A percentile compares a stretch with the other conserved stretches of the same genome.
Conservation (phyloP, 495 filamentous ascomycete species). For the Astrocystis sublimbata region DNA sequence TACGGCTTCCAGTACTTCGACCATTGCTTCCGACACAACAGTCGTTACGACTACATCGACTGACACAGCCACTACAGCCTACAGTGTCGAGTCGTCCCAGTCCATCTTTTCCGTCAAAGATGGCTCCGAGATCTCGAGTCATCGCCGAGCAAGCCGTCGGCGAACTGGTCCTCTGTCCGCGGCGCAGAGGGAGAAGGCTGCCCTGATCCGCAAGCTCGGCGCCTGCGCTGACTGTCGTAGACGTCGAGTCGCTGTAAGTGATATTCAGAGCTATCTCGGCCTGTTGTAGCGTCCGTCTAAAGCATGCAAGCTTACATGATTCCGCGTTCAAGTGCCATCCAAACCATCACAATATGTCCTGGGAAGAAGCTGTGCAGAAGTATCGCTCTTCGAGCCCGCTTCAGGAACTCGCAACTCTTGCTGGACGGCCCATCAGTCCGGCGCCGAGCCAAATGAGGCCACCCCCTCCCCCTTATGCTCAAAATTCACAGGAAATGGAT, state of each 20-base stretch:
- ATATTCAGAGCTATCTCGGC: not conserved
- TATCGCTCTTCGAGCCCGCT: constrained; percentile 44
- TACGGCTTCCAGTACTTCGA: constrained; percentile 50
- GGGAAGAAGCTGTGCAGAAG: constrained; percentile 50
- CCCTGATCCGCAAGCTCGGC: constrained; percentile 51
- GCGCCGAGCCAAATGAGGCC: constrained; percentile 38
- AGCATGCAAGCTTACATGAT: constrained; percentile 29
- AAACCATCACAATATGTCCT: constrained; percentile 52
- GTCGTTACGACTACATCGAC: constrained; percentile 38
- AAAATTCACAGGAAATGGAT: constrained; percentile 47
- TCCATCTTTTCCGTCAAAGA: constrained; percentile 52
- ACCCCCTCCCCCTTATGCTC: constrained; percentile 33
- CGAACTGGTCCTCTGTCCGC: constrained; percentile 50
- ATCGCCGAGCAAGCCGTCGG: constrained; percentile 46
- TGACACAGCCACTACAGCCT: constrained; percentile 44
- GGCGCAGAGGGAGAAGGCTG: constrained; percentile 49
- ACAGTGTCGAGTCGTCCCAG: constrained; percentile 47
- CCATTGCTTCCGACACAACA: constrained; percentile 37
- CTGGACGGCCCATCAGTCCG: constrained; percentile 43
- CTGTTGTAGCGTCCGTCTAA: not conserved
- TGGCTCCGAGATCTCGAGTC: constrained; percentile 45
- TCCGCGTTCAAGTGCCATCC: constrained; percentile 46
- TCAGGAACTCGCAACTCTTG: constrained; percentile 40
- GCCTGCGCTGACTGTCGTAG: constrained; percentile 50
- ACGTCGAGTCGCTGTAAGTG: constrained; percentile 52